Conservation (phyloP, 331 rosid genomes). For the Quercus phellos region DNA sequence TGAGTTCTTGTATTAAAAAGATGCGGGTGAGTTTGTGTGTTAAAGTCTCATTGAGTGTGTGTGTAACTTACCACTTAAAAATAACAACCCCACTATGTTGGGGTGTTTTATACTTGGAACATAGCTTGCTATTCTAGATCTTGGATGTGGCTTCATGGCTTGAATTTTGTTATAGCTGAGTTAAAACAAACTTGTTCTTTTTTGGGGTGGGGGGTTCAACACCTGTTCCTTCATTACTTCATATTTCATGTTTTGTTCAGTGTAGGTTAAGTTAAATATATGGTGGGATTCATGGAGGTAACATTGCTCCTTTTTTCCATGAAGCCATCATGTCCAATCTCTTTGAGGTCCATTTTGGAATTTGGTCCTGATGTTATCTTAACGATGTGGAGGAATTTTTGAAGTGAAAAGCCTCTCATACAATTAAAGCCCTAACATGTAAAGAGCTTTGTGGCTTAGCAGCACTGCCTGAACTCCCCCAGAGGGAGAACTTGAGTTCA, state of each 20-base stretch:
- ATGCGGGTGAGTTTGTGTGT: no score
- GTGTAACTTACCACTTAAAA: no score
- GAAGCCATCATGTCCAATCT: neutral
- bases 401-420: neutral
- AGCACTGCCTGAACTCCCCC: no score
- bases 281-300: neutral
- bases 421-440: neutral
- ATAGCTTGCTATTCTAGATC: no score
- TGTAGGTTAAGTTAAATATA: neutral
- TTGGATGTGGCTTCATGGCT: neutral
- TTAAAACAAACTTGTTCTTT: neutral
- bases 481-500: no score
- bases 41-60: no score
- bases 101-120: no score
- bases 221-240: neutral
- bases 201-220: no score
- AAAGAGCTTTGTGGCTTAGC: no score
- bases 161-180: neutral
- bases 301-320: neutral
- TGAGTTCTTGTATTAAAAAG: no score
- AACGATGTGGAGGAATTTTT: neutral
- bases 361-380: neutral
- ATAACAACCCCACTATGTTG: no score
- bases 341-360: neutral
- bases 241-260: neutral